Evolutionary conservation across 441 rosid genomes (phyloP).

Genomic region (Sinapis alba): DNA sequence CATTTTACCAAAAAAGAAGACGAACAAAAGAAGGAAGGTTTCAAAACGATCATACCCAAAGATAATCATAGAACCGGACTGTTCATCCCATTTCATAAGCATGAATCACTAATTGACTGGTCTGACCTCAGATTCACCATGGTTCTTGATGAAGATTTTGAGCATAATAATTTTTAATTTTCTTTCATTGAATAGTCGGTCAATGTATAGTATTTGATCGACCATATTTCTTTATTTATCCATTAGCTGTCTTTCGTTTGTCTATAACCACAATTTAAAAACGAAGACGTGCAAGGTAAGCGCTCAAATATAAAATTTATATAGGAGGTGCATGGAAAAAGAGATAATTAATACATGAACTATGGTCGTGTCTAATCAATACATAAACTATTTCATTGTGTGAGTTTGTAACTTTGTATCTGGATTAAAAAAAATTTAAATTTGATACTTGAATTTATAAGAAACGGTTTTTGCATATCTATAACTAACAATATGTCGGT

Average conservation of each 20-base stretch:
- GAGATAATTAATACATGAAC: too few species aligned
- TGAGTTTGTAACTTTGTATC: too few species aligned
- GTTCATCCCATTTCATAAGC: constrained; percentile 11
- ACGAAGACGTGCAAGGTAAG: neutral
- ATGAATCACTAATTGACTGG: constrained; percentile 10
- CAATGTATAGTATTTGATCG: constrained; percentile 5
- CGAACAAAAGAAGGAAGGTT: too few species aligned
- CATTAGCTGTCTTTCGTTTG: constrained; percentile 4
- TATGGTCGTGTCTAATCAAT: too few species aligned
- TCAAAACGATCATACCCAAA: too few species aligned
- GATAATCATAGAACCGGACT: neutral
- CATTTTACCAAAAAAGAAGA: too few species aligned
- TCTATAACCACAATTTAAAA: neutral
- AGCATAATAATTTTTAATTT: neutral
- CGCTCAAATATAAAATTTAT: neutral
- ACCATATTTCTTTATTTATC: neutral
- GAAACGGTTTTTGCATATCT: too few species aligned
- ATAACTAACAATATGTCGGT: too few species aligned
- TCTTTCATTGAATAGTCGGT: constrained; percentile 17
- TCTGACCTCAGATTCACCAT: constrained; percentile 9
- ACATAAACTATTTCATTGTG: too few species aligned
- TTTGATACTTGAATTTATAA: too few species aligned
- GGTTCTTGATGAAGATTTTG: neutral
- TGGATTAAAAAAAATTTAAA: too few species aligned
- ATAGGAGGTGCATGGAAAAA: neutral